Evolutionary conservation across 148 eudicot genomes (phyloP).

Genomic region (Hydrangea macrophylla): DNA sequence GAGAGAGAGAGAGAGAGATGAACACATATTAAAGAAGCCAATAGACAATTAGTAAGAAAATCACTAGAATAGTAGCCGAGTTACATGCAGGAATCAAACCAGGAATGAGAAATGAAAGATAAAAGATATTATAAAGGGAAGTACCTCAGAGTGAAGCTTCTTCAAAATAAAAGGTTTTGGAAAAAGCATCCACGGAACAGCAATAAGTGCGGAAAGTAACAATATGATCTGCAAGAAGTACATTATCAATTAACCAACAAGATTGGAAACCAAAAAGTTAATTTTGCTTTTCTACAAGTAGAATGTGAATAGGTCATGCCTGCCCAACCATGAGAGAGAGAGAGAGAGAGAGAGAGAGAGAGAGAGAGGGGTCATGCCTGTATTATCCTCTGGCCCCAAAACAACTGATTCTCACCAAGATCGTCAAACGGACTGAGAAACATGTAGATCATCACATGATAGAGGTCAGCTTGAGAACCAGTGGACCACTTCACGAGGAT

Average conservation of each 20-base stretch:
- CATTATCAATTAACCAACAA: conserved; percentile 5
- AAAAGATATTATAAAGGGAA: background rate
- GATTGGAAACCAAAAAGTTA: background rate
- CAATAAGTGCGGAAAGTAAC: conserved; percentile 79
- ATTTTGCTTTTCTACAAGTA: background rate
- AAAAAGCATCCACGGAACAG: conserved; percentile 99
- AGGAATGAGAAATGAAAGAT: background rate
- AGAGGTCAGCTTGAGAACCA: conserved; percentile 96
- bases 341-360: too few relatives aligned
- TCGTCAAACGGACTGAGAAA: conserved; percentile 94
- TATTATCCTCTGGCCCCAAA: conserved; percentile 88
- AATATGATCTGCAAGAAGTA: conserved; percentile 61
- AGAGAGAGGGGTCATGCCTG: conserved; percentile 70
- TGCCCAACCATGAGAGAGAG: too few relatives aligned
- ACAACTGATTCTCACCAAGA: conserved; percentile 91
- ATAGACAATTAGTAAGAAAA: too few relatives aligned
- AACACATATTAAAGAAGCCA: too few relatives aligned
- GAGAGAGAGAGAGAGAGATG: too few relatives aligned
- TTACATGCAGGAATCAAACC: background rate
- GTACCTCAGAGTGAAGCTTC: conserved; percentile 87
- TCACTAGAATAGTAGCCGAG: background rate
- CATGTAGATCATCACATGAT: conserved; percentile 99
- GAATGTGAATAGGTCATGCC: conserved; percentile 38
- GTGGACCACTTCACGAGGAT: conserved; percentile 92
- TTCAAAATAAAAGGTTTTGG: conserved; percentile 97